Percentiles rank a stretch among this genome's conserved stretches.
phyloP scores from a whole-genome alignment of 2,329 filamentous ascomycete genomes.

The Pezicula rhizophila region DNA sequence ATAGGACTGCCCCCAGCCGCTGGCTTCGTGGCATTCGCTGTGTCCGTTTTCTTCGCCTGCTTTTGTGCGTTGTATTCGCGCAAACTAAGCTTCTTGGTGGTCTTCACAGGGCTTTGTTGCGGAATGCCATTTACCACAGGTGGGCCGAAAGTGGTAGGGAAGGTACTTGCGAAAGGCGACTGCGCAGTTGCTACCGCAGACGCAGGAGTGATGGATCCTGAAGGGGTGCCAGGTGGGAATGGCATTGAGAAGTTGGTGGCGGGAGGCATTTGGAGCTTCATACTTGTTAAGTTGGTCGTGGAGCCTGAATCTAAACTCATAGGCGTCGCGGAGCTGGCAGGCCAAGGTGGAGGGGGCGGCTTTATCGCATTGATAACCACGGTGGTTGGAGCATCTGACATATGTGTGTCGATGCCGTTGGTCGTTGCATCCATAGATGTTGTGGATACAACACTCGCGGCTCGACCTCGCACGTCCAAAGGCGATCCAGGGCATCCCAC shows the following conservation, averaged over 20 bases:
- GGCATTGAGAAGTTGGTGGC: slow-evolving; percentile 41
- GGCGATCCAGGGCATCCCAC: slow-evolving; percentile 19
- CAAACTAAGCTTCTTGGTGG: slow-evolving; percentile 58
- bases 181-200: slow-evolving; percentile 38
- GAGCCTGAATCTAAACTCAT: background rate
- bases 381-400: slow-evolving; percentile 20
- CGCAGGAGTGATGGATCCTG: slow-evolving; percentile 37
- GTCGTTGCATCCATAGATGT: slow-evolving; percentile 17
- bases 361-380: slow-evolving; percentile 19
- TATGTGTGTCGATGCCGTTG: slow-evolving; percentile 17
- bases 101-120: slow-evolving; percentile 50
- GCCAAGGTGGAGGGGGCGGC: slow-evolving; percentile 26
- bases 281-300: slow-evolving; percentile 14
- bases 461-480: slow-evolving; percentile 15
- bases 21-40: slow-evolving; percentile 12
- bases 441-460: slow-evolving; percentile 19
- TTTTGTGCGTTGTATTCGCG: slow-evolving; percentile 56
- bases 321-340: slow-evolving; percentile 9
- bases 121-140: slow-evolving; percentile 36
- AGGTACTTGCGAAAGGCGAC: slow-evolving; percentile 42
- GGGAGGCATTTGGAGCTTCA: slow-evolving; percentile 49
- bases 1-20: slow-evolving; percentile 26
- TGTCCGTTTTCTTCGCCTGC: slow-evolving; percentile 24
- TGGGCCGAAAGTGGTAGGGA: slow-evolving; percentile 38
- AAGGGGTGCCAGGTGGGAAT: slow-evolving; percentile 24